Evolutionary conservation across 2,329 filamentous ascomycete genomes (phyloP).

Genomic region (Venturiaceae sp.): DNA sequence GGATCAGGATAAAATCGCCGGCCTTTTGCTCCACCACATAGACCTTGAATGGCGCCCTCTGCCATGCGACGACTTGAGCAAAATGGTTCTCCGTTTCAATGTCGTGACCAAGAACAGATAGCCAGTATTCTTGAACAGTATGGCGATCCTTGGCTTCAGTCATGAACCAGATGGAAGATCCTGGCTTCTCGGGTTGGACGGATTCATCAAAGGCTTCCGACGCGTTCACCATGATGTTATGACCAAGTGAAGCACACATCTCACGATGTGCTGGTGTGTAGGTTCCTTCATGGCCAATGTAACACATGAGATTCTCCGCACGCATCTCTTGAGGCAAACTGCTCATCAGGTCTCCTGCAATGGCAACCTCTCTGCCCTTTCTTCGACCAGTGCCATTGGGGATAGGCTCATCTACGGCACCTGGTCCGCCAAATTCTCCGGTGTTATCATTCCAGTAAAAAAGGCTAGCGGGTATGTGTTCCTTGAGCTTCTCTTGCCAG

Average conservation of each 20-base stretch:
- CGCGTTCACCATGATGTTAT: slow-evolving; percentile 97
- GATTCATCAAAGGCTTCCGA: slow-evolving; percentile 55
- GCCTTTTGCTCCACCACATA: slow-evolving; percentile 85
- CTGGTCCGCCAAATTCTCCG: slow-evolving; percentile 45
- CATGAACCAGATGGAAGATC: slow-evolving; percentile 98
- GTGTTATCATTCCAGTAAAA: slow-evolving; percentile 86
- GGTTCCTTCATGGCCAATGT: slow-evolving; percentile 93
- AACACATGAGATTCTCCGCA: slow-evolving; percentile 96
- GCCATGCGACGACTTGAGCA: slow-evolving; percentile 91
- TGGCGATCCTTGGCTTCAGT: slow-evolving; percentile 89
- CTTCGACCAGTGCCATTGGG: slow-evolving; percentile 33
- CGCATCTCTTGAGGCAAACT: slow-evolving; percentile 79
- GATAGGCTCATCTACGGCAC: slow-evolving; percentile 38
- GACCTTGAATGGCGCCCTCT: slow-evolving; percentile 83
- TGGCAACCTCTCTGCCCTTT: slow-evolving; percentile 50
- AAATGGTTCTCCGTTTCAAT: slow-evolving; percentile 97
- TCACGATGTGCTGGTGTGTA: slow-evolving; percentile 93
- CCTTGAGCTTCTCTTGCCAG: slow-evolving; percentile 73
- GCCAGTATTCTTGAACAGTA: slow-evolving; percentile 85
- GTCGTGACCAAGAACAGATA: slow-evolving; percentile 87
- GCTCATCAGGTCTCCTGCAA: slow-evolving; percentile 90
- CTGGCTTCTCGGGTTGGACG: slow-evolving; percentile 62
- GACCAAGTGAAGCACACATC: slow-evolving; percentile 93
- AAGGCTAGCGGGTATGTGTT: slow-evolving; percentile 68
- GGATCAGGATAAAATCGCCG: slow-evolving; percentile 89